phyloP scores from a whole-genome alignment of 768 basidiomycete genomes.

The Artomyces pyxidatus region DNA sequence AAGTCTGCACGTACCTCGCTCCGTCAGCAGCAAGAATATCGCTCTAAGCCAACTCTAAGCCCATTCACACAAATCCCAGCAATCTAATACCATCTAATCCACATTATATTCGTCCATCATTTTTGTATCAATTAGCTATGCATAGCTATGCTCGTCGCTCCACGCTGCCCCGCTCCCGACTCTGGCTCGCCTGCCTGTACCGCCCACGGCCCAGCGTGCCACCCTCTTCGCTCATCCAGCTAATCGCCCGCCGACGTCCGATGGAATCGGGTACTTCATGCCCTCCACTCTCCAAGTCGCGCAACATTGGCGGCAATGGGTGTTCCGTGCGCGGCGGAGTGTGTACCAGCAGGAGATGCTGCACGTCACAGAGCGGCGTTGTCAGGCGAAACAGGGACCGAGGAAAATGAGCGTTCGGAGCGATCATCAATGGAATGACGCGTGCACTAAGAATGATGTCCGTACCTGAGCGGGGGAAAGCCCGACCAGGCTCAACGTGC shows the following conservation, averaged over 20 bases:
- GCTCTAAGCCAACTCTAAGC: no score
- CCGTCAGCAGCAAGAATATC: no score
- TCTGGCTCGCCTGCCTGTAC: neutral
- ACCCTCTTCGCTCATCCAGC: conserved; percentile 1
- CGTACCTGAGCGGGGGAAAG: conserved; percentile 69
- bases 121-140: neutral
- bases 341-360: conserved; percentile 60
- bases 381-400: neutral
- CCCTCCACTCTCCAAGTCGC: conserved; percentile 5
- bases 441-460: neutral
- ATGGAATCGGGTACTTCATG: conserved; percentile 2
- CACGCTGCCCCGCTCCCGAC: conserved; percentile 6
- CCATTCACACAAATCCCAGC: no score
- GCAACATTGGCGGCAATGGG: conserved; percentile 3
- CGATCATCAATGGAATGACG: neutral
- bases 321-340: conserved; percentile 49
- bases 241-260: conserved; percentile 5
- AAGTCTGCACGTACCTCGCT: neutral
- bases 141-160: conserved; percentile 2
- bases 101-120: neutral
- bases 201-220: conserved; percentile 3
- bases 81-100: neutral
- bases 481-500: conserved; percentile 53
- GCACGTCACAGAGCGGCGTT: conserved; percentile 6
- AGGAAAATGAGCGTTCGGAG: neutral